These are phyloP conservation scores for Corylus heterophylla DNA, from an alignment of 306 rosid species.

Conservation along the genomic window DNA sequence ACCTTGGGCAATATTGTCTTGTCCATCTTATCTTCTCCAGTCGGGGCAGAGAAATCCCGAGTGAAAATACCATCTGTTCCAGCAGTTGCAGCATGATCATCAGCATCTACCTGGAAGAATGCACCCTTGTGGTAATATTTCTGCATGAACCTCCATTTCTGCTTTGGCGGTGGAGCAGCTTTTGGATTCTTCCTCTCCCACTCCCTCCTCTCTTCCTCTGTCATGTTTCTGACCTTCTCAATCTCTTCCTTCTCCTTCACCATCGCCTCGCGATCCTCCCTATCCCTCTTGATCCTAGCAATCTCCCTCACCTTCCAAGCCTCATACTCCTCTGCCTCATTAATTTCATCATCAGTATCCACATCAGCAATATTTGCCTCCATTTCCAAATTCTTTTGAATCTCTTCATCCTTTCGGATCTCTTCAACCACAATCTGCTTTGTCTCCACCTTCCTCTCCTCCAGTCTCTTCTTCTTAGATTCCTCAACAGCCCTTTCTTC, in stretches of 20 bases:
- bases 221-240: constrained; percentile 90
- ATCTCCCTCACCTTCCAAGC: constrained; percentile 97
- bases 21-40: constrained; percentile 98
- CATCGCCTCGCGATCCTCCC: constrained; percentile 81
- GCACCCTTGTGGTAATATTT: constrained; percentile 96
- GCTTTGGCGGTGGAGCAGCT: constrained; percentile 53
- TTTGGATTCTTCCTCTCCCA: constrained; percentile 98
- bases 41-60: constrained; percentile 95
- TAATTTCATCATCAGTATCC: constrained; percentile 92
- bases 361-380: constrained; percentile 91
- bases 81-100: constrained; percentile 52
- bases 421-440: constrained; percentile 94
- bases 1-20: constrained; percentile 93
- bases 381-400: constrained; percentile 79
- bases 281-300: constrained; percentile 90
- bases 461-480: constrained; percentile 67
- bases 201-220: constrained; percentile 97
- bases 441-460: constrained; percentile 80
- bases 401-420: constrained; percentile 82
- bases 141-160: constrained; percentile 97
- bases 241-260: constrained; percentile 88
- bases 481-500: constrained; percentile 85
- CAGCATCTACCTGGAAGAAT: constrained; percentile 74
- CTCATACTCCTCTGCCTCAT: constrained; percentile 95
- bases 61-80: constrained; percentile 55